A percentile compares a stretch with the other conserved stretches of the same genome.
These are phyloP conservation scores for Clavariopsis aquatica DNA, from an alignment of 495 filamentous ascomycete genomes.

Conservation along the genomic window DNA sequence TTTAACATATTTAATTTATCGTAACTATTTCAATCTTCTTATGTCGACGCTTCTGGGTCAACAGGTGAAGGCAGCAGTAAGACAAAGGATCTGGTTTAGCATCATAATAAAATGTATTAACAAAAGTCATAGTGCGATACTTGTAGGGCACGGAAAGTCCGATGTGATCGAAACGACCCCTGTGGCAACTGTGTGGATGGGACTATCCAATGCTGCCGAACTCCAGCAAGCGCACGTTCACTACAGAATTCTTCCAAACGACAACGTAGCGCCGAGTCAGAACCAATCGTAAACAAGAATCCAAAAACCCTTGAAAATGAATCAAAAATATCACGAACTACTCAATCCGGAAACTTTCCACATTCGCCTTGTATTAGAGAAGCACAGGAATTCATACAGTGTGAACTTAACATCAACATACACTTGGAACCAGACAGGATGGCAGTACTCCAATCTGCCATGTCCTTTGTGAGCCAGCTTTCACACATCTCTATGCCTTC, in stretches of 20 bases:
- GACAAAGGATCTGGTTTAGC: too few species aligned
- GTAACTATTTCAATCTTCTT: too few species aligned
- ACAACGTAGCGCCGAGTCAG: background rate
- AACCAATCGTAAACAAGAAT: background rate
- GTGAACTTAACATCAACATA: background rate
- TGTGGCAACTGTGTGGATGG: constrained; percentile 3
- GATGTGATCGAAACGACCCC: background rate
- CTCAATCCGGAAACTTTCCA: background rate
- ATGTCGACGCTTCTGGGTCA: too few species aligned
- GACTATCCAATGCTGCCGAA: background rate
- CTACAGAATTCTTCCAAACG: background rate
- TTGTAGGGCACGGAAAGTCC: too few species aligned
- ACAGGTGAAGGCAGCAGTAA: too few species aligned
- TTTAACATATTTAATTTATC: too few species aligned
- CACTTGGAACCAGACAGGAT: background rate
- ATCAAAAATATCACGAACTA: background rate
- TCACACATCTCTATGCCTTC: background rate
- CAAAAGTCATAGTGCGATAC: too few species aligned
- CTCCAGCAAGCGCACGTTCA: background rate
- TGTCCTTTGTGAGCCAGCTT: background rate
- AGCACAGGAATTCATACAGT: background rate
- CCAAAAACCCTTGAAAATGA: background rate
- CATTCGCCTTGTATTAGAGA: background rate
- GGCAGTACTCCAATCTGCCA: background rate
- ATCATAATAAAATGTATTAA: too few species aligned